Evolutionary conservation across 1,284 basidiomycete species (phyloP), one percentile per base, ranked within the genome.

Genomic region (Ustilago bromivora): DNA sequence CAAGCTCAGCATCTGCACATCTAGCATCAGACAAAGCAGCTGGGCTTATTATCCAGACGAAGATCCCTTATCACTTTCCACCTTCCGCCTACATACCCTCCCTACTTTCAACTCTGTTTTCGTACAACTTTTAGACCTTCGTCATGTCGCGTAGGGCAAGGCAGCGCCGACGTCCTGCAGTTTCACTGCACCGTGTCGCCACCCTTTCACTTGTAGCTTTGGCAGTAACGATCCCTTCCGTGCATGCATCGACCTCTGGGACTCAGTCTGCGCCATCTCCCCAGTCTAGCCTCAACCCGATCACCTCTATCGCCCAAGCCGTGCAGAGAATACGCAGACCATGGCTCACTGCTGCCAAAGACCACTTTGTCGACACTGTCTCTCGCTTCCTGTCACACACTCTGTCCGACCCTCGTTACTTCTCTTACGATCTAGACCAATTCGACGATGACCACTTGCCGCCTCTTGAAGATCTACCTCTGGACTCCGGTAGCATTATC

Each of bases 401-500:
- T 13, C 49, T 78, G 4, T 71, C 76, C 23, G 71, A 78, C 54
- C 76, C 71, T 0, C 68, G 68, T 41, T 78, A 74, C 43, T 78
- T 74, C 36, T 74, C 76, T 13, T 78, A 68, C 57, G 71, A 78
- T 36, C 31, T 74, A 4, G 71, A 74, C 17, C 71, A 74, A n/a
- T 71, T 74, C 19, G 61, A 73, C 28, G 65, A 73, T 35, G 46
- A 59, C 5, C 46, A 64, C 17, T 11, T 56, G 46, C 51, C 61
- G 17, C 75, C 74, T 28, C 57, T 47, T 3, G 67, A 75, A 3
- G 57, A 57, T 10, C n/a, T 58, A 28, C 49, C 66, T 7, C 36
- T 64, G 1, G 76, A 78, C 38, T 65, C 68, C 11, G 80, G 70
- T 15, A 60, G 67, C 46, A 65, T 80, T 19, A 58, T 76, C 4